Conservation (phyloP, 106 monocot genomes). For the Hemerocallis citrina region DNA sequence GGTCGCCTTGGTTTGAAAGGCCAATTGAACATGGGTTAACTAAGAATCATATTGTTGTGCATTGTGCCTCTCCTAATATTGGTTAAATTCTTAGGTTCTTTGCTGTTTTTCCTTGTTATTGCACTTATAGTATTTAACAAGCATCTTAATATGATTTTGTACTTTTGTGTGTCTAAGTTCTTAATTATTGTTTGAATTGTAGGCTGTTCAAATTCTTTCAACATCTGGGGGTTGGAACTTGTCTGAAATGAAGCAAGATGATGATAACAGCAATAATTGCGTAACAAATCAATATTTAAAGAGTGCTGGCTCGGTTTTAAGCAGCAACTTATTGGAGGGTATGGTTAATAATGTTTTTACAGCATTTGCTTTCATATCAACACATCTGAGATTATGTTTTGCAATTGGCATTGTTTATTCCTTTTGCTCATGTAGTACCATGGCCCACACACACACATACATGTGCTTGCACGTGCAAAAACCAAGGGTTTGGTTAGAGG, state of each 20-base stretch:
- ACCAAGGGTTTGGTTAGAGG: no score
- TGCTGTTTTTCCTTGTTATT: neutral
- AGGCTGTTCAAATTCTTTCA: slow-evolving; percentile 54
- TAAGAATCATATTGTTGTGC: no score
- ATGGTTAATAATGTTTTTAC: slow-evolving; percentile 11
- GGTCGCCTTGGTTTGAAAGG: no score
- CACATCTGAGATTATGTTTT: no score
- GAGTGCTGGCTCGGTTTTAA: slow-evolving; percentile 33
- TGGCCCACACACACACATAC: no score
- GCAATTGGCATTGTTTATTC: no score
- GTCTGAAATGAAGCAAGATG: slow-evolving; percentile 14
- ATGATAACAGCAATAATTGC: slow-evolving; percentile 8
- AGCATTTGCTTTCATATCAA: no score
- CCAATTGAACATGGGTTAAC: no score
- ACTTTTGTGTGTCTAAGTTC: neutral
- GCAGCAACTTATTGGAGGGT: slow-evolving; percentile 40
- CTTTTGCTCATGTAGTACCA: no score
- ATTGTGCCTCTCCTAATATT: no score
- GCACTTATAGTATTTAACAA: neutral
- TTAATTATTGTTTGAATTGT: neutral
- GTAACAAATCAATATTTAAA: slow-evolving; percentile 39
- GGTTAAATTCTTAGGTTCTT: no score
- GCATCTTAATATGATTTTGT: neutral
- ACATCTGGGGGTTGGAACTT: slow-evolving; percentile 12
- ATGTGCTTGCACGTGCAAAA: no score